phyloP scores from a whole-genome alignment of 768 basidiomycete genomes.

The Saitozyma podzolica region DNA sequence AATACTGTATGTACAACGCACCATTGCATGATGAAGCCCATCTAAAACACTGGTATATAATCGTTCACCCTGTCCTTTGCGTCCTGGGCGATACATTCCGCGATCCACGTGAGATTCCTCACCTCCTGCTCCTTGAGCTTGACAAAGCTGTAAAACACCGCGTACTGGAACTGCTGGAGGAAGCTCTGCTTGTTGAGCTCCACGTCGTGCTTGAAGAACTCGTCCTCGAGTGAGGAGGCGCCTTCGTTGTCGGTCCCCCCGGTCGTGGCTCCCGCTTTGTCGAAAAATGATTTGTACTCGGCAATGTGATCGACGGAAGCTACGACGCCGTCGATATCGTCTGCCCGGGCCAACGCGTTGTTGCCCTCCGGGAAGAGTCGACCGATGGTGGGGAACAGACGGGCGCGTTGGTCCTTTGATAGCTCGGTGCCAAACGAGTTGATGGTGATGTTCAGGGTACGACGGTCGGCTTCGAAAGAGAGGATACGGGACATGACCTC shows the following conservation, averaged over 20 bases:
- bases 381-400: conserved; percentile 90
- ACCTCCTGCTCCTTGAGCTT: conserved; percentile 59
- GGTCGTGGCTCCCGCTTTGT: conserved; percentile 55
- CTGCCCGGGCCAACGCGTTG: conserved; percentile 86
- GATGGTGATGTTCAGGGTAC: conserved; percentile 97
- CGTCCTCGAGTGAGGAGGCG: conserved; percentile 73
- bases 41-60: conserved; percentile 65
- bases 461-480: conserved; percentile 92
- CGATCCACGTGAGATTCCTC: conserved; percentile 62
- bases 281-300: conserved; percentile 90
- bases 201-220: conserved; percentile 91
- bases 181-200: conserved; percentile 91
- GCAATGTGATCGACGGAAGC: conserved; percentile 79
- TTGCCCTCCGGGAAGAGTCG: conserved; percentile 94
- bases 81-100: conserved; percentile 97
- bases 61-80: conserved; percentile 93
- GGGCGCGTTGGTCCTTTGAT: conserved; percentile 89
- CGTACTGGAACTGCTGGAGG: conserved; percentile 94
- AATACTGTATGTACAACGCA: too few species aligned
- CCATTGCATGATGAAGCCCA: too few species aligned
- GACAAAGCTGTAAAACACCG: conserved; percentile 77
- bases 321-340: conserved; percentile 91
- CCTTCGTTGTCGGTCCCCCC: conserved; percentile 59
- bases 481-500: conserved; percentile 92
- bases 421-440: conserved; percentile 97